phyloP scores from a whole-genome alignment of 2,329 filamentous ascomycete species.

The Stagonosporopsis cucurbitacearum region DNA sequence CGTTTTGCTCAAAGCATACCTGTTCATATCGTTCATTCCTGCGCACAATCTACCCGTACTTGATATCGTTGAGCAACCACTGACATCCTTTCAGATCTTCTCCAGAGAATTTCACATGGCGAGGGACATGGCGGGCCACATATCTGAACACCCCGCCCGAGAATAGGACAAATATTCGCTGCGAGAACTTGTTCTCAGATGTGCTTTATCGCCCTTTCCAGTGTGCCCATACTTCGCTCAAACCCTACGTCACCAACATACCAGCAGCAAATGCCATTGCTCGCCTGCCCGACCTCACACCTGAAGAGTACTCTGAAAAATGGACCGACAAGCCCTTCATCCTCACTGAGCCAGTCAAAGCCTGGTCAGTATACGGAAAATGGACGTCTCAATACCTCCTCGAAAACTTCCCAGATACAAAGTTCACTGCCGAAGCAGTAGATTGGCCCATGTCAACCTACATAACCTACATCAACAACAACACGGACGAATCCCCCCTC shows the following conservation, averaged over 20 bases:
- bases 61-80: neutral
- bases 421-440: constrained; percentile 89
- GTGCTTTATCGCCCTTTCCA: constrained; percentile 88
- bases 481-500: constrained; percentile 82
- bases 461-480: constrained; percentile 79
- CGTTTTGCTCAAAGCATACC: neutral
- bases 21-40: neutral
- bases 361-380: constrained; percentile 77
- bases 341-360: constrained; percentile 78
- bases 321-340: constrained; percentile 89
- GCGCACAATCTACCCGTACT: neutral
- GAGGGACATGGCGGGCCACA: constrained; percentile 83
- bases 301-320: constrained; percentile 72
- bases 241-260: constrained; percentile 72
- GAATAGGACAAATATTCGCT: constrained; percentile 68
- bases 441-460: constrained; percentile 90
- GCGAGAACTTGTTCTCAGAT: constrained; percentile 85
- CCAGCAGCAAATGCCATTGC: constrained; percentile 75
- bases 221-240: constrained; percentile 77
- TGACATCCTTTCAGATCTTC: constrained; percentile 46
- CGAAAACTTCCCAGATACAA: constrained; percentile 66
- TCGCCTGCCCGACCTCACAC: constrained; percentile 71
- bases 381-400: constrained; percentile 78
- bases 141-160: constrained; percentile 66
- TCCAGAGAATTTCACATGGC: constrained; percentile 67